Conservation (phyloP, 345 rosid genomes). For the Raphanus sativus region DNA sequence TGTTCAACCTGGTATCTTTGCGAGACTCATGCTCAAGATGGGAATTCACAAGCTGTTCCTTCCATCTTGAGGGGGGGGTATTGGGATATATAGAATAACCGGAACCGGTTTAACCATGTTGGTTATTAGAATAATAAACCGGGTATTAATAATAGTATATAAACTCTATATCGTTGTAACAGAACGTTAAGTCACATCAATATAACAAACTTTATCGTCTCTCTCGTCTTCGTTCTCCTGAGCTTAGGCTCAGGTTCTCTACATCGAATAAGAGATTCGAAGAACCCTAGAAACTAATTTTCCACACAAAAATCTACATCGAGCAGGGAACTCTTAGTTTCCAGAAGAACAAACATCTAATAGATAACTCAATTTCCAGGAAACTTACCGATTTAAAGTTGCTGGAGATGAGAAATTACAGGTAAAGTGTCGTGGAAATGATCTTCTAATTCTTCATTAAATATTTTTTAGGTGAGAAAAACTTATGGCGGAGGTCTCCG, state of each 20-base stretch:
- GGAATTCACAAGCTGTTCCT: not conserved
- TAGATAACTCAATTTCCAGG: not conserved
- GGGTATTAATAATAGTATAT: too few relatives aligned
- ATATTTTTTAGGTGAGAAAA: not conserved
- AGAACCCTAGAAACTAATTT: slow-evolving; percentile 2
- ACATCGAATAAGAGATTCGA: not conserved
- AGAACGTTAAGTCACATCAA: too few relatives aligned
- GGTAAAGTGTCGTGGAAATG: not conserved
- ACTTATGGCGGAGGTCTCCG: slow-evolving; percentile 16
- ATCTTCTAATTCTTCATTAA: slow-evolving; percentile 8
- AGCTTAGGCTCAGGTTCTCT: too few relatives aligned
- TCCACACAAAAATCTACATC: slow-evolving; percentile 9
- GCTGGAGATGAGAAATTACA: slow-evolving; percentile 12
- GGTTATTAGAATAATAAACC: too few relatives aligned
- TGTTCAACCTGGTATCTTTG: too few relatives aligned
- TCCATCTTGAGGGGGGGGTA: too few relatives aligned
- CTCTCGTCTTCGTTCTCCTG: too few relatives aligned
- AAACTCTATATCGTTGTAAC: too few relatives aligned
- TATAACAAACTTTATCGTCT: too few relatives aligned
- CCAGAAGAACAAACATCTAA: not conserved
- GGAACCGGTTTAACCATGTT: too few relatives aligned
- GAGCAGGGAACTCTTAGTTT: not conserved
- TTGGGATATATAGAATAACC: too few relatives aligned
- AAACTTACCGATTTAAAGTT: slow-evolving; percentile 24
- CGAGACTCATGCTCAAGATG: too few relatives aligned